A percentile compares a stretch with the other conserved stretches of the same genome.
These are phyloP conservation scores for Leishmania tarentolae DNA, from an alignment of 208 protist species.

Conservation along the genomic window DNA sequence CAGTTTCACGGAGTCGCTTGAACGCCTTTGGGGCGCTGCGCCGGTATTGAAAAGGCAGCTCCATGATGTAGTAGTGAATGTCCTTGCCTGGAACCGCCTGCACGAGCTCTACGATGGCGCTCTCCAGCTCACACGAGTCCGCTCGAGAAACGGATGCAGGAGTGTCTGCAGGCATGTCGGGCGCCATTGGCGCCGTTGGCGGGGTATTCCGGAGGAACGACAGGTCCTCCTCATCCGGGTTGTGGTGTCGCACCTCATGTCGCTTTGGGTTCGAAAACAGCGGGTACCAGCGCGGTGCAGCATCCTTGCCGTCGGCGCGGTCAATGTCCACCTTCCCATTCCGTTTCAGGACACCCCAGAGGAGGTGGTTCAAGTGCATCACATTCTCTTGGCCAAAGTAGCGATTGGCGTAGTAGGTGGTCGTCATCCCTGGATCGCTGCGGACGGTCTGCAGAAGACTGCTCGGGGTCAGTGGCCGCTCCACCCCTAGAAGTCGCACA, in stretches of 20 bases:
- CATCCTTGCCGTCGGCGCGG: constrained; percentile 59
- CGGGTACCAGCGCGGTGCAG: constrained; percentile 71
- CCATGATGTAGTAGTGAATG: constrained; percentile 77
- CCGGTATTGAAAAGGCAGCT: constrained; percentile 46
- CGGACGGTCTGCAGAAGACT: constrained; percentile 73
- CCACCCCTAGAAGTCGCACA: constrained; percentile 6
- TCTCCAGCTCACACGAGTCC: constrained; percentile 40
- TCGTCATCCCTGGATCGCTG: constrained; percentile 81
- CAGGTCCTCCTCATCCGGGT: constrained; percentile 79
- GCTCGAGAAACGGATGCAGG: constrained; percentile 1
- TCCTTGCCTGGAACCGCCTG: constrained; percentile 51
- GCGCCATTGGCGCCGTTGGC: constrained; percentile 1
- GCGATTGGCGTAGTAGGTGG: constrained; percentile 85
- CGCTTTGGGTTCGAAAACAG: constrained; percentile 54
- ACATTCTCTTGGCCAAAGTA: constrained; percentile 72
- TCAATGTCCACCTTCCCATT: constrained; percentile 76
- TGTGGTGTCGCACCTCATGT: constrained; percentile 63
- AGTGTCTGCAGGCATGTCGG: constrained; percentile 13
- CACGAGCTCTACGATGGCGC: constrained; percentile 49
- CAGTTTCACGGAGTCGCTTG: constrained; percentile 65
- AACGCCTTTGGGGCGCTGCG: constrained; percentile 63
- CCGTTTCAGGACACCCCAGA: constrained; percentile 82
- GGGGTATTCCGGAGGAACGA: constrained; percentile 43
- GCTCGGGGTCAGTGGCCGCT: constrained; percentile 44
- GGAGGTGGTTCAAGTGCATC: constrained; percentile 70